Evolutionary conservation across 306 rosid genomes (phyloP).

Genomic region (Geum urbanum): DNA sequence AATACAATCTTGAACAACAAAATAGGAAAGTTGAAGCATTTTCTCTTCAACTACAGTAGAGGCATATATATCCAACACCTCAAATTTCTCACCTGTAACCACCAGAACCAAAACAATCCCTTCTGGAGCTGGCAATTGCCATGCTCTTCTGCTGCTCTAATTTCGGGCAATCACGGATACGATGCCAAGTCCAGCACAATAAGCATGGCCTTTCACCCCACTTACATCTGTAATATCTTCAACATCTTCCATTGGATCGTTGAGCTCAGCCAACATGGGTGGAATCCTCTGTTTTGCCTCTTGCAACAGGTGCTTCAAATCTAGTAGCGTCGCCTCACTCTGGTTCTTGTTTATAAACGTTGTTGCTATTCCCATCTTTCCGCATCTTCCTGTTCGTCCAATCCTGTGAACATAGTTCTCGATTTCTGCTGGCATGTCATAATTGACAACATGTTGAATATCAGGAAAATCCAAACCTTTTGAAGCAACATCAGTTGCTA

Average conservation of each 20-base stretch:
- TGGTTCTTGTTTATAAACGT: slow-evolving; percentile 93
- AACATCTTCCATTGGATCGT: slow-evolving; percentile 84
- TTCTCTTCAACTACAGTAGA: not conserved
- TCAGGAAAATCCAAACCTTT: slow-evolving; percentile 96
- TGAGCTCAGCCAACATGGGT: slow-evolving; percentile 81
- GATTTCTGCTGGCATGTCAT: slow-evolving; percentile 94
- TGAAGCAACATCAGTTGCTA: slow-evolving; percentile 94
- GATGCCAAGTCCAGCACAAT: slow-evolving; percentile 98
- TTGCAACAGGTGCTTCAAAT: slow-evolving; percentile 87
- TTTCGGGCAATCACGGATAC: slow-evolving; percentile 78
- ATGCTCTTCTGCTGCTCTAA: slow-evolving; percentile 82
- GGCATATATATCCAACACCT: slow-evolving; percentile 9
- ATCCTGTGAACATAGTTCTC: slow-evolving; percentile 97
- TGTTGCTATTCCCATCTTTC: slow-evolving; percentile 91
- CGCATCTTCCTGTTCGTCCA: slow-evolving; percentile 92
- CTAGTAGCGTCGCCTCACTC: slow-evolving; percentile 89
- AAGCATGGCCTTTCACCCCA: slow-evolving; percentile 92
- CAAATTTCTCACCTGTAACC: slow-evolving; percentile 88
- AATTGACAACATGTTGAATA: slow-evolving; percentile 88
- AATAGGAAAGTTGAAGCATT: not conserved
- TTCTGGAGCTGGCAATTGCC: slow-evolving; percentile 70
- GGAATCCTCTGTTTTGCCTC: slow-evolving; percentile 98
- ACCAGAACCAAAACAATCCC: slow-evolving; percentile 88
- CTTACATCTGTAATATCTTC: slow-evolving; percentile 61
- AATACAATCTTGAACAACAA: not conserved